These are phyloP conservation scores for Cicer arietinum DNA, from an alignment of 306 rosid species.

Conservation along the genomic window DNA sequence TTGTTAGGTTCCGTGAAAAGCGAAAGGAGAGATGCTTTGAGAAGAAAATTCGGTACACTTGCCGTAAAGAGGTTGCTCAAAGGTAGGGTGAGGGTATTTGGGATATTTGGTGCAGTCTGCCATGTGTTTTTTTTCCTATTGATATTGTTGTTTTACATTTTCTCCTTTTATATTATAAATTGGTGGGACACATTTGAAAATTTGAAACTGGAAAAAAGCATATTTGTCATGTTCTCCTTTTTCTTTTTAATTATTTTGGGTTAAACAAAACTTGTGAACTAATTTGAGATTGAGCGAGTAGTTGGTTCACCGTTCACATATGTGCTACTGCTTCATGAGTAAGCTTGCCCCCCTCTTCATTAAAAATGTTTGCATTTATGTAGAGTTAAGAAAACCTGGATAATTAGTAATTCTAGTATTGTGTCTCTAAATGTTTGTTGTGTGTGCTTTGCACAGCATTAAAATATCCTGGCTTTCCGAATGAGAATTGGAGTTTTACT, in stretches of 20 bases:
- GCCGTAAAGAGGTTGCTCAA: constrained; percentile 80
- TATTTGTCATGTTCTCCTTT: not conserved
- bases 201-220: constrained; percentile 1
- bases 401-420: constrained; percentile 5
- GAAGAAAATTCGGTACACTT: constrained; percentile 73
- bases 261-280: constrained; percentile 3
- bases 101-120: constrained; percentile 22
- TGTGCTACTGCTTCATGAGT: not conserved
- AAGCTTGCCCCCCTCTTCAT: not conserved
- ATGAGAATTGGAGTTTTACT: not conserved
- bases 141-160: constrained; percentile 11
- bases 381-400: constrained; percentile 3
- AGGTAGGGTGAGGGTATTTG: constrained; percentile 55
- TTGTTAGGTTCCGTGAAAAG: constrained; percentile 82
- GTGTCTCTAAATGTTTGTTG: constrained; percentile 24
- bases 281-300: constrained; percentile 16
- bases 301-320: not conserved
- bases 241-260: constrained; percentile 7
- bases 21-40: constrained; percentile 82
- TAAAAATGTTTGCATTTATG: constrained; percentile 16
- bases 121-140: not conserved
- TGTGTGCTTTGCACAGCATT: not conserved
- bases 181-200: constrained; percentile 2
- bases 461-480: constrained; percentile 6
- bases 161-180: constrained; percentile 3